Evolutionary conservation across 2,329 filamentous ascomycete genomes (phyloP).

Genomic region (Alternaria arbusti): DNA sequence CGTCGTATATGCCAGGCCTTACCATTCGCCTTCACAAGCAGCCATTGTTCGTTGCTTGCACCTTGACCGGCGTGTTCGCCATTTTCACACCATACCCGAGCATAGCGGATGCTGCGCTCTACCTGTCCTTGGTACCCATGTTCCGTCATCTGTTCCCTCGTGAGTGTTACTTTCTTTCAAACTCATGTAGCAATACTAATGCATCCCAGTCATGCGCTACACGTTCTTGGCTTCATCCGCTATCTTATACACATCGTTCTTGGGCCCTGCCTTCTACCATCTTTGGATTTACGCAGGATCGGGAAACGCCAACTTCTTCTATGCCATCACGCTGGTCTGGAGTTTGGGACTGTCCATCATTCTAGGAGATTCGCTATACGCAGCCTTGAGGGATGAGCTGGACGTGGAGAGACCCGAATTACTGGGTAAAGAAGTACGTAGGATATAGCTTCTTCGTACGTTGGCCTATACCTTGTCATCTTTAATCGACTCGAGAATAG

Average conservation of each 20-base stretch:
- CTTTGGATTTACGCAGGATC: conserved; percentile 98
- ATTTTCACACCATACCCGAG: conserved; percentile 98
- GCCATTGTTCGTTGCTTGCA: conserved; percentile 82
- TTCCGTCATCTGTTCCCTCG: conserved; percentile 90
- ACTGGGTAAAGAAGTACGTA: conserved; percentile 83
- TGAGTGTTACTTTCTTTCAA: conserved; percentile 52
- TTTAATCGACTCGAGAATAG: not conserved
- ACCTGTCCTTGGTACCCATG: conserved; percentile 80
- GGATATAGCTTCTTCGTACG: conserved; percentile 64
- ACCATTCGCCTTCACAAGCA: conserved; percentile 83
- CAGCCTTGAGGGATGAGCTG: conserved; percentile 89
- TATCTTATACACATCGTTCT: conserved; percentile 83
- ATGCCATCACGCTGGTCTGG: conserved; percentile 99
- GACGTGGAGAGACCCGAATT: conserved; percentile 90
- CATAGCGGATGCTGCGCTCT: conserved; percentile 86
- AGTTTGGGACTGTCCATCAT: conserved; percentile 86
- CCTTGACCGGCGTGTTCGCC: conserved; percentile 87
- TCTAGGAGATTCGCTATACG: conserved; percentile 86
- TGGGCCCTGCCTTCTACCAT: conserved; percentile 95
- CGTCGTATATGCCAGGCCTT: conserved; percentile 85
- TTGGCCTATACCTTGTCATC: not conserved
- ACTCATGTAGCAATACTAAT: conserved; percentile 6
- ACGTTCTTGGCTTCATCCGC: conserved; percentile 84
- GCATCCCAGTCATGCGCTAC: conserved; percentile 78
- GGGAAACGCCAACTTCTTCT: conserved; percentile 99